Conservation (phyloP, 495 filamentous ascomycete species). For the Arthonia radiata region DNA sequence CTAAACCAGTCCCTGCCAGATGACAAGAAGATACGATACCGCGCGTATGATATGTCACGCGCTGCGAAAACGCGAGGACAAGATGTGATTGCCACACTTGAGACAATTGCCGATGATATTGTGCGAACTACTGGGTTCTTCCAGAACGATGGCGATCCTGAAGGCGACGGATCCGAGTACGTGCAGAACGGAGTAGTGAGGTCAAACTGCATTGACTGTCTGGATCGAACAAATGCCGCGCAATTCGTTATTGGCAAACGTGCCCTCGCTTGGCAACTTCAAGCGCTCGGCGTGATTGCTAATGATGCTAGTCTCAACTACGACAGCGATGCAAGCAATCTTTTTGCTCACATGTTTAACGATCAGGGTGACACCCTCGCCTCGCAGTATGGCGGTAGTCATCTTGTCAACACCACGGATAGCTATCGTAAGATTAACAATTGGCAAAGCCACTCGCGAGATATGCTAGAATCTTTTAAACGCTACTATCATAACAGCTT, state of each 20-base stretch:
- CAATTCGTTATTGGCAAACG: conserved; percentile 97
- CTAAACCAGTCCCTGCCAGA: conserved; percentile 81
- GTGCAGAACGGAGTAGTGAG: conserved; percentile 81
- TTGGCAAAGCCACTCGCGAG: conserved; percentile 88
- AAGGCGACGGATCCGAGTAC: conserved; percentile 31
- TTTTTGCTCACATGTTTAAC: conserved; percentile 59
- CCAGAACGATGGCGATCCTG: conserved; percentile 59
- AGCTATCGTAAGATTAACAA: conserved; percentile 97
- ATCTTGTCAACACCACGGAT: conserved; percentile 96
- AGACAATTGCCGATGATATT: conserved; percentile 68
- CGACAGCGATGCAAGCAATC: conserved; percentile 82
- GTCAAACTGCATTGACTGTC: conserved; percentile 94
- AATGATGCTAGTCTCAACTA: conserved; percentile 63
- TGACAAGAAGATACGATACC: conserved; percentile 68
- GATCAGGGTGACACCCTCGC: conserved; percentile 95
- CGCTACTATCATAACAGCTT: conserved; percentile 98
- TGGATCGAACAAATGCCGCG: conserved; percentile 88
- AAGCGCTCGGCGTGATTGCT: conserved; percentile 71
- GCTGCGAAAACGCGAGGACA: conserved; percentile 85
- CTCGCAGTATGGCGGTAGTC: conserved; percentile 90
- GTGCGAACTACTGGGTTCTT: conserved; percentile 76
- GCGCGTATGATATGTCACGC: conserved; percentile 94
- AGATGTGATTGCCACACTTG: conserved; percentile 81
- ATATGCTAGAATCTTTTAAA: conserved; percentile 99
- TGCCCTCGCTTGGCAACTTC: conserved; percentile 74